phyloP scores from a whole-genome alignment of 2,329 filamentous ascomycete species.

The Fusarium fracticaudum region DNA sequence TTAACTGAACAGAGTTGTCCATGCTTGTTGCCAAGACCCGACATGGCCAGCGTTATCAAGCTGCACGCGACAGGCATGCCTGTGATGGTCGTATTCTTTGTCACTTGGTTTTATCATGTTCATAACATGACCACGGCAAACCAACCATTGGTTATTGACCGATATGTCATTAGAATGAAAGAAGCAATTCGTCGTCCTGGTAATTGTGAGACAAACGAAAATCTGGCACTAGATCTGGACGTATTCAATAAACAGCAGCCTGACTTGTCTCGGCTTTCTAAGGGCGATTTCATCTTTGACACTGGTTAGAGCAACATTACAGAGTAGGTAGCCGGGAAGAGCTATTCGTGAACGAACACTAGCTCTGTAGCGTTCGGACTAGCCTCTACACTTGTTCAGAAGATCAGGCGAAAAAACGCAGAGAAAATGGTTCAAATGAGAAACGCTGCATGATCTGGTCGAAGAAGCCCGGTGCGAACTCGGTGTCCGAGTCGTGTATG shows the following conservation, averaged over 20 bases:
- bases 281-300: not conserved
- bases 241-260: not conserved
- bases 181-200: not conserved
- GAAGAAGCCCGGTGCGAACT: constrained; percentile 43
- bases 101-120: not conserved
- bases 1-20: constrained; percentile 21
- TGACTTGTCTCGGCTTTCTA: constrained; percentile 9
- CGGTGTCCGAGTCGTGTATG: constrained; percentile 44
- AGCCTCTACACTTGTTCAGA: constrained; percentile 32
- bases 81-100: constrained; percentile 1
- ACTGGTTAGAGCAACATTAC: not conserved
- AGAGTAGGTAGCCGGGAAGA: constrained; percentile 4
- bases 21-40: constrained; percentile 33
- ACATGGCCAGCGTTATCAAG: constrained; percentile 17
- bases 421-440: constrained; percentile 30
- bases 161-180: not conserved
- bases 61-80: constrained; percentile 13
- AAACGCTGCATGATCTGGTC: constrained; percentile 40
- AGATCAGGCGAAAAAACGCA: constrained; percentile 31
- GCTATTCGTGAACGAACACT: constrained; percentile 19
- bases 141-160: constrained; percentile 5
- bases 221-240: not conserved
- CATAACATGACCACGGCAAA: not conserved
- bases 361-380: constrained; percentile 33
- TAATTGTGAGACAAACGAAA: not conserved